phyloP scores from a whole-genome alignment of 768 basidiomycete species.

The Obba rivulosa region DNA sequence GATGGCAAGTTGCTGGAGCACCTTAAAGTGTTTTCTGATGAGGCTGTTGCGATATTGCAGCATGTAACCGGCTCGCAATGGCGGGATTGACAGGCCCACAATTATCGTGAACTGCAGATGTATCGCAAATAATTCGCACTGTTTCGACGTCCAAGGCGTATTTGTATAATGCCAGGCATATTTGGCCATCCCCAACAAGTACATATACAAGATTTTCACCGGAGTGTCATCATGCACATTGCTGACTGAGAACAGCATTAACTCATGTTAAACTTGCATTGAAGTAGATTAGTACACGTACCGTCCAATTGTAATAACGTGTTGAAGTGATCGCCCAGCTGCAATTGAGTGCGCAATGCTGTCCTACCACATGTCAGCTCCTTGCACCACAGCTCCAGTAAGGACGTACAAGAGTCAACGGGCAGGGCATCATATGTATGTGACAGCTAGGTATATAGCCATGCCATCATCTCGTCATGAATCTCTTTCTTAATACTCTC shows the following conservation, averaged over 20 bases:
- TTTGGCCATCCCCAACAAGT: conserved; percentile 21
- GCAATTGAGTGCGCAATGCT: too few species aligned
- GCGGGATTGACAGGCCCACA: conserved; percentile 22
- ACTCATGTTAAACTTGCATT: too few species aligned
- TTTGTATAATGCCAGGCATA: conserved; percentile 28
- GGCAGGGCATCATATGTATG: neutral
- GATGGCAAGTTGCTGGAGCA: conserved; percentile 23
- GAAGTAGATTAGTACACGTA: too few species aligned
- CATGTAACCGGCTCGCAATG: conserved; percentile 25
- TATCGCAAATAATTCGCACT: conserved; percentile 20
- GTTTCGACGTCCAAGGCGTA: conserved; percentile 18
- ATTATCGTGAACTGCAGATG: conserved; percentile 22
- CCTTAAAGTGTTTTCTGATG: conserved; percentile 33
- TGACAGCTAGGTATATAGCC: neutral
- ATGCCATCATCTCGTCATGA: neutral
- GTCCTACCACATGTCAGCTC: too few species aligned
- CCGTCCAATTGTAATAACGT: too few species aligned
- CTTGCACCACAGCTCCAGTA: too few species aligned
- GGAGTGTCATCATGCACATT: conserved; percentile 14
- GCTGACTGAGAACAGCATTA: conserved; percentile 9
- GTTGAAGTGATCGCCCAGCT: too few species aligned
- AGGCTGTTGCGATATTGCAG: conserved; percentile 29
- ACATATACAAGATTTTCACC: conserved; percentile 16
- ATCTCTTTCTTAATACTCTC: conserved; percentile 10
- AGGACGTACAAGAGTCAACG: neutral